phyloP scores from a whole-genome alignment of 495 filamentous ascomycete genomes.

The Penicillium robsamsonii region DNA sequence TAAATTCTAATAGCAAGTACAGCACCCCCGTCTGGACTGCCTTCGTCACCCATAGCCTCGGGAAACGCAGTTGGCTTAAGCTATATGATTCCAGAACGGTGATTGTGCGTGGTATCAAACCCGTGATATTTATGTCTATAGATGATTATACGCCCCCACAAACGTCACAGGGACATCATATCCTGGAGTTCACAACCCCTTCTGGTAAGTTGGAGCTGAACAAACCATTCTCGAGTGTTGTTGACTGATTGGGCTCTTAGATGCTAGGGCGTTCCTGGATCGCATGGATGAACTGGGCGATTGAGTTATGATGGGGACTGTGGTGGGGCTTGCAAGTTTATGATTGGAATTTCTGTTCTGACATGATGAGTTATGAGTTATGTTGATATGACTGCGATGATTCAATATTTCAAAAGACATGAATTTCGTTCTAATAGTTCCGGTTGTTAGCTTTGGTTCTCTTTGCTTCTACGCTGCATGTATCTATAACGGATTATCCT shows the following conservation, averaged over 20 bases:
- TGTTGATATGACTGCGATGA: slow-evolving; percentile 24
- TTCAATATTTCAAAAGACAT: slow-evolving; percentile 8
- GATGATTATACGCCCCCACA: slow-evolving; percentile 49
- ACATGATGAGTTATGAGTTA: slow-evolving; percentile 22
- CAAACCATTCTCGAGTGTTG: not conserved
- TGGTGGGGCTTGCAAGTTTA: not conserved
- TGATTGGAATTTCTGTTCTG: not conserved
- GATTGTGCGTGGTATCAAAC: slow-evolving; percentile 58
- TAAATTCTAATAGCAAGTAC: slow-evolving; percentile 5
- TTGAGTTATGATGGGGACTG: not conserved
- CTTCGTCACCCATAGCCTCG: slow-evolving; percentile 63
- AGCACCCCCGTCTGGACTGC: slow-evolving; percentile 72
- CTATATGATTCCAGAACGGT: slow-evolving; percentile 50
- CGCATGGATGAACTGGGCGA: slow-evolving; percentile 24
- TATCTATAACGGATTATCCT: not conserved
- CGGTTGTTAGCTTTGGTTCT: not conserved
- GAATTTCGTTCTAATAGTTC: not conserved
- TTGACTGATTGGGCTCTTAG: slow-evolving; percentile 16
- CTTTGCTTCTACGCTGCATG: not conserved
- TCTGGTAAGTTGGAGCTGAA: slow-evolving; percentile 26
- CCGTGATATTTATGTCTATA: slow-evolving; percentile 58
- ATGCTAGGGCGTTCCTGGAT: slow-evolving; percentile 39
- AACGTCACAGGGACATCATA: slow-evolving; percentile 34
- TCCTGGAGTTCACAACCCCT: slow-evolving; percentile 37
- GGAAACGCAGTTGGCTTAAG: slow-evolving; percentile 57